Base-by-base conservation (phyloP, 108 stramenopile species). In the Pseudonitzschia multiseries region DNA sequence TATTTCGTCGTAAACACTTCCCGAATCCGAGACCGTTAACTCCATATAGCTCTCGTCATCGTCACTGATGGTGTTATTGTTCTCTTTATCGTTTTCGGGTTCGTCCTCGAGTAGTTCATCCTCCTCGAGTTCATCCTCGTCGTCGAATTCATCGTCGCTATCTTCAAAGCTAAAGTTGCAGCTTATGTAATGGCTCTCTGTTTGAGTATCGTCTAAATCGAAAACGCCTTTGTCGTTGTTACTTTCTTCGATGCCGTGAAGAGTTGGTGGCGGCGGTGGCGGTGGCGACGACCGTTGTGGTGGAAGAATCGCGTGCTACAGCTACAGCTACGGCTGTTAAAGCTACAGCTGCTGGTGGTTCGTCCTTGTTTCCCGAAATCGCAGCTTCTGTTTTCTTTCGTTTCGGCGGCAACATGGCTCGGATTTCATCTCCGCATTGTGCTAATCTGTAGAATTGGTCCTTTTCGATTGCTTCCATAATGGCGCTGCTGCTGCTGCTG, bases 391-490 rank as follows among this genome's bases (percentile, higher is more conserved):
- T 26, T 26, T 56, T 18, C 6, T 48, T 48, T 18, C 46, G 46
- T 48, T 48, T 48, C 12, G 46, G 46, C 13, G 46, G 46, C 4
- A 48, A 2, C 46, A 48, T 48, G 2, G 46, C 14, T 48, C 46
- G 46, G 46, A 48, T 48, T 14, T 18, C 46, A 48, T 48, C 18
- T 18, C 14, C 46, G 46, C 46, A 48, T 48, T 48, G 46, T 14
- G 46, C 46, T 2, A 48, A 18, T 59, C n/a, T 28, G 61, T 40
- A 62, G 33, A 62, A 62, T 62, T 14, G 61, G 32, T 62, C 61
- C 26, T 33, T 21, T 14, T 62, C 61, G 32, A 62, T 62, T 13
- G 61, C 61, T 40, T 62, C 33, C 61, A 62, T 62, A 21, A 62
- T 62, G 5, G 18, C 61, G 40, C 61, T 62, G 36, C 61, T 62